Evolutionary conservation across 2,329 filamentous ascomycete genomes (phyloP), one percentile per base, ranked within the genome.

Genomic region (Aureobasidium melanogenum): DNA sequence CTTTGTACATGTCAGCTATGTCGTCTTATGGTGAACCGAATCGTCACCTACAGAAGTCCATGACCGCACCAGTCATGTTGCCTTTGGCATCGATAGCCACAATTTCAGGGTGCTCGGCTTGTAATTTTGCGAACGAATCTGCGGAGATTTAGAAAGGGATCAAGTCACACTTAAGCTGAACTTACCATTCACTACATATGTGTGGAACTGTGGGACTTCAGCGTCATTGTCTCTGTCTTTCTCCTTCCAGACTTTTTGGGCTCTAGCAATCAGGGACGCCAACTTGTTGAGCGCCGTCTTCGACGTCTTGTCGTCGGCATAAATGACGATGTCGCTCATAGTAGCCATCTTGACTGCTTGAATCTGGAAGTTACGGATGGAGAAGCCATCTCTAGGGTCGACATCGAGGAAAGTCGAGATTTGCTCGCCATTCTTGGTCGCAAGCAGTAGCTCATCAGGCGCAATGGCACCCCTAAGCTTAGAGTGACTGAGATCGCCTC

Each of bases 361-460:
- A 41, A 97, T 97, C 68, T 97, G 93, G 71, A 99, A 99, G 73
- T 97, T 97, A 48, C 94, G 85, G 46, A 97, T 92, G 5, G 91
- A 96, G 71, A 97, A 97, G 9, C 94, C 94, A 66, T 96, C 89
- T 61, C 79, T 83, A 1, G 94, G 94, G 70, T 99, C 94, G 43
- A 87, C 82, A 46, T 96, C 89, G 63, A 91, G 77, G 70, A 99
- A 96, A 24, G 85, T 80, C 47, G 82, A 75, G 17, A 75, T 68
- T 26, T 75, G 74, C 14, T 77, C 74, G n/a, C 74, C 70, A n/a
- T 69, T 70, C 2, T 73, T 64, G 46, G 67, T 67, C 0, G 77
- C 67, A 39, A 84, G 80, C 62, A 97, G 74, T 47, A 97, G 80
- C 73, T 97, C 94, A 1, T 89, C 84, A 0, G 91, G 88, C 3